These are phyloP conservation scores for Cruciata laevipes DNA, from an alignment of 257 asterid species.

Conservation along the genomic window DNA sequence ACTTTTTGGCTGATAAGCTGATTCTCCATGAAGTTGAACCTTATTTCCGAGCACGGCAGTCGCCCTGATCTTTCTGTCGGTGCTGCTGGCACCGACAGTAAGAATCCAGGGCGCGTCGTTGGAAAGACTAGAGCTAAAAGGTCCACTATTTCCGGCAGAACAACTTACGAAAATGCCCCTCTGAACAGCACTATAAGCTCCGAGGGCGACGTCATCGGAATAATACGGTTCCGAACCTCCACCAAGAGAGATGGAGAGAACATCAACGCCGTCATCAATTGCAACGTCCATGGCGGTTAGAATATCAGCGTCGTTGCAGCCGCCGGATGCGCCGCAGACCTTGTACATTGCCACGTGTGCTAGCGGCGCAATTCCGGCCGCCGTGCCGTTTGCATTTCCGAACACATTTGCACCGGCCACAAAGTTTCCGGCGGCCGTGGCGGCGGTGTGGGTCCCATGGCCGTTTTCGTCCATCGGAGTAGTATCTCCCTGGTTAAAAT, in stretches of 20 bases:
- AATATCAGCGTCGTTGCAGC: conserved; percentile 10
- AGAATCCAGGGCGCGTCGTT: conserved; percentile 19
- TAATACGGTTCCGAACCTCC: too few species aligned
- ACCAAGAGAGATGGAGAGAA: too few species aligned
- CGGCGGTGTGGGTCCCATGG: conserved; percentile 1
- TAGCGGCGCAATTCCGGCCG: conserved; percentile 16
- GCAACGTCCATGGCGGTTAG: conserved; percentile 14
- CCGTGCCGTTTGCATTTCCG: conserved; percentile 19
- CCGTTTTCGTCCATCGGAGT: background rate
- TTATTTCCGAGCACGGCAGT: conserved; percentile 15
- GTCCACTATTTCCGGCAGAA: conserved; percentile 15
- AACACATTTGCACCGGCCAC: conserved; percentile 13
- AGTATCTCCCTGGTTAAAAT: background rate
- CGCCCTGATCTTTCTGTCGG: conserved; percentile 15
- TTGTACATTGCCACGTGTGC: conserved; percentile 18
- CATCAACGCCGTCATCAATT: conserved; percentile 16
- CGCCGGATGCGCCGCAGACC: background rate
- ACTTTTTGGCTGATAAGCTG: conserved; percentile 6
- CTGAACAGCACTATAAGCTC: conserved; percentile 14
- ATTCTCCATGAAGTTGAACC: conserved; percentile 8
- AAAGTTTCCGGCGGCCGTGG: conserved; percentile 15
- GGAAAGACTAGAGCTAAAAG: background rate
- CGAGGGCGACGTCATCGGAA: conserved; percentile 8
- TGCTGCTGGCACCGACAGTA: conserved; percentile 17
- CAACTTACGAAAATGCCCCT: conserved; percentile 19